A percentile compares a stretch with the other conserved stretches of the same genome.
Evolutionary conservation across 1,284 basidiomycete species (phyloP).

Genomic region (Takashimella tepidaria): DNA sequence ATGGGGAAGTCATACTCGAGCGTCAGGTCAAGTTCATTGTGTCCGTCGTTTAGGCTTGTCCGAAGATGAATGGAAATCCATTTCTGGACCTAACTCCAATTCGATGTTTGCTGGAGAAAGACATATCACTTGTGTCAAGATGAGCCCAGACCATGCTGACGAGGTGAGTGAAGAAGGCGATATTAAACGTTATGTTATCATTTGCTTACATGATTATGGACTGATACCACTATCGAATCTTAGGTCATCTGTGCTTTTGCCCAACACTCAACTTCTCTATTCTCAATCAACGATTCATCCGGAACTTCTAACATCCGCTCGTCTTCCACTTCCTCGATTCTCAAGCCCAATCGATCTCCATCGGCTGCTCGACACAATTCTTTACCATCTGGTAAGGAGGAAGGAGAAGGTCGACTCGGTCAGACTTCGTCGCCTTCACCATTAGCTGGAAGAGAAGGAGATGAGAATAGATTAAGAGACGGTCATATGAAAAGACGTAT

Average conservation of each 20-base stretch:
- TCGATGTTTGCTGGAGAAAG: slow-evolving; percentile 43
- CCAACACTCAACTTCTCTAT: slow-evolving; percentile 72
- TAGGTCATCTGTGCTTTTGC: slow-evolving; percentile 58
- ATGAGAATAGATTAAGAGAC: background rate
- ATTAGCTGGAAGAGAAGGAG: background rate
- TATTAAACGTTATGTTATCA: slow-evolving; percentile 22
- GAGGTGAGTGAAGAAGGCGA: slow-evolving; percentile 55
- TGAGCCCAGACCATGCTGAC: slow-evolving; percentile 69
- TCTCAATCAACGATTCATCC: slow-evolving; percentile 65
- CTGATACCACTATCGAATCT: no score
- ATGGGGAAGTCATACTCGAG: slow-evolving; percentile 59
- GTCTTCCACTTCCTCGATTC: slow-evolving; percentile 2
- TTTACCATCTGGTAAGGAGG: background rate
- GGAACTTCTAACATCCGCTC: slow-evolving; percentile 4
- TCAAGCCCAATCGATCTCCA: background rate
- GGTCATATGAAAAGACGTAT: background rate
- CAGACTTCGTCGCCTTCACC: no score
- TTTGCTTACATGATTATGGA: no score
- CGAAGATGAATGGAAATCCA: slow-evolving; percentile 38
- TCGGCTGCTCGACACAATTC: no score
- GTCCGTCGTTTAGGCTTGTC: slow-evolving; percentile 73
- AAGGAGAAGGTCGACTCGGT: no score
- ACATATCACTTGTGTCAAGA: slow-evolving; percentile 75
- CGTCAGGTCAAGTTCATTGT: slow-evolving; percentile 57
- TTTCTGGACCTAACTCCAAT: slow-evolving; percentile 9